These are phyloP conservation scores for Neodidymelliopsis sp. DNA, from an alignment of 2,329 filamentous ascomycete species.

Conservation along the genomic window DNA sequence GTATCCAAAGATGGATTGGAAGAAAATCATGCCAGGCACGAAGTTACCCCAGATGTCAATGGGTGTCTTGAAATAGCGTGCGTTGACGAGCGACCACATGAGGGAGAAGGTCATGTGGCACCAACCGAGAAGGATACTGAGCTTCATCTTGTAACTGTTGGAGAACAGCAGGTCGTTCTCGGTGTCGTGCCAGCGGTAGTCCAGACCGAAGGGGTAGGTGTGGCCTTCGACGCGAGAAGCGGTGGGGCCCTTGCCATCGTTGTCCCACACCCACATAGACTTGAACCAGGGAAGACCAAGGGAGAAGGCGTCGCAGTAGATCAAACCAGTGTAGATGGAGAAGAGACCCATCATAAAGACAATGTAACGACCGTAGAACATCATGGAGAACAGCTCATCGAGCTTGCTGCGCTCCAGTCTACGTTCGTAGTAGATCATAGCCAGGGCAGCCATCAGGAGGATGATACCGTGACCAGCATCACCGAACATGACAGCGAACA, in stretches of 20 bases:
- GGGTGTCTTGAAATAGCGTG: conserved; percentile 89
- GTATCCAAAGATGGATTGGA: conserved; percentile 98
- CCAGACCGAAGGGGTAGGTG: conserved; percentile 93
- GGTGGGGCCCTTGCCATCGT: conserved; percentile 68
- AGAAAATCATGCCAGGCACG: conserved; percentile 98
- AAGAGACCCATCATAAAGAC: conserved; percentile 98
- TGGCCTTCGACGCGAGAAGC: conserved; percentile 73
- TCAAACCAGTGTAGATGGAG: conserved; percentile 94
- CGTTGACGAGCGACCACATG: conserved; percentile 91
- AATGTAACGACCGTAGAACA: conserved; percentile 98
- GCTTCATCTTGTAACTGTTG: conserved; percentile 99
- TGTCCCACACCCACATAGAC: conserved; percentile 90
- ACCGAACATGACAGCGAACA: conserved; percentile 99
- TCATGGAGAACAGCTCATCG: conserved; percentile 97
- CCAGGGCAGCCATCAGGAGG: conserved; percentile 81
- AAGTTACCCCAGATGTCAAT: conserved; percentile 99
- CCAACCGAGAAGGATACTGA: conserved; percentile 97
- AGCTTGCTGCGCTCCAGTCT: conserved; percentile 83
- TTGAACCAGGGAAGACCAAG: conserved; percentile 88
- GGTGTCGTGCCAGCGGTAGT: conserved; percentile 95
- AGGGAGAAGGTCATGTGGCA: conserved; percentile 98
- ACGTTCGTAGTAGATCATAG: conserved; percentile 98
- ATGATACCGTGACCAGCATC: conserved; percentile 93
- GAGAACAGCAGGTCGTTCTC: conserved; percentile 95
- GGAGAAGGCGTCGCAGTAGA: conserved; percentile 98